A percentile compares a stretch with the other conserved stretches of the same genome.
phyloP scores from a whole-genome alignment of 1,139 yeast genomes.

The Pichia sp. region DNA sequence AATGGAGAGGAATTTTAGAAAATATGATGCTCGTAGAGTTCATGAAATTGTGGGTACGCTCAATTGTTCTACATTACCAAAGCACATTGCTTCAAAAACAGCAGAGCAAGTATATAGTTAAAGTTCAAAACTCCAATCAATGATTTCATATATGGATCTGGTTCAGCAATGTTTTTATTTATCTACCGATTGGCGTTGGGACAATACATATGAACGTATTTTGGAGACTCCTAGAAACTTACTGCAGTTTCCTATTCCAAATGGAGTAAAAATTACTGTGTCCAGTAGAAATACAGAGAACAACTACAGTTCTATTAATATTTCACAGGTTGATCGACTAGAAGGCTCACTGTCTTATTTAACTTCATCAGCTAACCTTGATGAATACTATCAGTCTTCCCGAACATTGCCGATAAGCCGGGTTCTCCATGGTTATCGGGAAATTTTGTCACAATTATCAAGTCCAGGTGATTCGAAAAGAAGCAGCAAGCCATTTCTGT shows the following conservation, averaged over 20 bases:
- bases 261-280: conserved; percentile 60
- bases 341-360: conserved; percentile 84
- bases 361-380: conserved; percentile 61
- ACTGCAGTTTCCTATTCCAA: conserved; percentile 72
- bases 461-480: neutral
- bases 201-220: conserved; percentile 69
- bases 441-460: conserved; percentile 32
- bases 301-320: conserved; percentile 71
- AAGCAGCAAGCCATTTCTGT: conserved; percentile 28
- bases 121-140: conserved; percentile 25
- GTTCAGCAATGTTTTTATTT: conserved; percentile 66
- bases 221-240: conserved; percentile 66
- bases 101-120: neutral
- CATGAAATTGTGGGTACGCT: neutral
- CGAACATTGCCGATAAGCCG: conserved; percentile 58
- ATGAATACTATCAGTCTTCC: conserved; percentile 46
- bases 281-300: conserved; percentile 68
- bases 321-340: conserved; percentile 63
- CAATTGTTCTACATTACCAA: no score
- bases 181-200: conserved; percentile 72
- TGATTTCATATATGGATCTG: conserved; percentile 85
- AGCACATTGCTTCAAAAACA: no score
- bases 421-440: conserved; percentile 73
- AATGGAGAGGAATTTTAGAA: neutral
- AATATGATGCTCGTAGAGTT: neutral